Percentiles rank a stretch among this genome's conserved stretches.
These are phyloP conservation scores for Phyllosticta citriasiana DNA, from an alignment of 2,329 filamentous ascomycete genomes.

Conservation along the genomic window DNA sequence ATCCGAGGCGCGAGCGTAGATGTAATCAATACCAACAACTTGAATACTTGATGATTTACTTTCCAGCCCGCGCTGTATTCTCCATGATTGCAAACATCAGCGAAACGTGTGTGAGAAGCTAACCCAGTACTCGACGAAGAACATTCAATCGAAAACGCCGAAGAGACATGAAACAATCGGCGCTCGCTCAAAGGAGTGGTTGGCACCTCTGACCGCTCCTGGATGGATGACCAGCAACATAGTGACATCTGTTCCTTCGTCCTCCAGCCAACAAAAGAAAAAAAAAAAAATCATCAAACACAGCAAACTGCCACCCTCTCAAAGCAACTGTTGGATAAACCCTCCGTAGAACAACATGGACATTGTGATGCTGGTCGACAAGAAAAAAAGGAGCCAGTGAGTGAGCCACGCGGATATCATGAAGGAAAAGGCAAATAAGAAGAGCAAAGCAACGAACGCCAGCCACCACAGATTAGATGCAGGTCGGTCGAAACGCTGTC, in stretches of 20 bases:
- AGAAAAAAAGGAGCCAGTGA: background rate
- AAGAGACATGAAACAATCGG: background rate
- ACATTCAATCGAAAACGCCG: background rate
- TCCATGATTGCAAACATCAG: background rate
- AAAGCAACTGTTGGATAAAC: background rate
- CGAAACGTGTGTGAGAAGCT: background rate
- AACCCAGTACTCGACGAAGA: background rate
- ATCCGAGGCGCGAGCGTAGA: background rate
- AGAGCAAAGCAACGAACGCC: background rate
- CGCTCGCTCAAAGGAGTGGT: background rate
- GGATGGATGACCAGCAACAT: background rate
- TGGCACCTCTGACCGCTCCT: background rate
- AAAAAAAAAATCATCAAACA: background rate
- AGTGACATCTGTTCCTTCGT: too few species aligned
- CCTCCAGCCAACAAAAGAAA: too few species aligned
- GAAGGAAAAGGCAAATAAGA: background rate
- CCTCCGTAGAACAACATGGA: background rate
- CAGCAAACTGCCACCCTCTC: background rate
- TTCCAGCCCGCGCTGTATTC: background rate
- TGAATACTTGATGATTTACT: background rate
- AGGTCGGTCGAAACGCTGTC: too few species aligned
- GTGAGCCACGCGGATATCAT: background rate
- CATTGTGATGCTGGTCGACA: background rate
- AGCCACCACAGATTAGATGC: background rate
- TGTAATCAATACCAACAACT: background rate